Percentiles rank a stretch among this genome's conserved stretches.
Evolutionary conservation across 2,329 filamentous ascomycete species (phyloP).

Genomic region (Grosmannia clavigera): DNA sequence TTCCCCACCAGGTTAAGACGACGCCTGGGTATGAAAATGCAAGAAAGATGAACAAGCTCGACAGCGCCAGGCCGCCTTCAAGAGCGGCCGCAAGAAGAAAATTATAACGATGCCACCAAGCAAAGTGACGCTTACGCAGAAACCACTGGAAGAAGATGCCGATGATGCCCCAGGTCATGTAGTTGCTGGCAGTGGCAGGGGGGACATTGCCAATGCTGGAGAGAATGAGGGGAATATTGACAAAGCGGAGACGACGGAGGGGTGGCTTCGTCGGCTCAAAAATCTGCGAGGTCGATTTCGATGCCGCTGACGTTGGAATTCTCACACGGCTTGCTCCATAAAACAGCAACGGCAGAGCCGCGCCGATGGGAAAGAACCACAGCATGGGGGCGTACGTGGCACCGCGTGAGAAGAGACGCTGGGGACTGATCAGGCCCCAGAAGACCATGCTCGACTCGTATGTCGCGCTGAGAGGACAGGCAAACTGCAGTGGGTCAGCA

Average conservation of each 20-base stretch:
- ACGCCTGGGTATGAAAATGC: constrained; percentile 29
- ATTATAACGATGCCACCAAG: constrained; percentile 68
- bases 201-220: constrained; percentile 47
- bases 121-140: constrained; percentile 49
- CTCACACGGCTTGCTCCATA: constrained; percentile 38
- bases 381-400: constrained; percentile 51
- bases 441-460: constrained; percentile 58
- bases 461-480: constrained; percentile 38
- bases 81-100: constrained; percentile 60
- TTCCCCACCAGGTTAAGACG: neutral
- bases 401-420: constrained; percentile 51
- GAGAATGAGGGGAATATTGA: constrained; percentile 56
- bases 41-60: constrained; percentile 57
- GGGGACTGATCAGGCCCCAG: constrained; percentile 61
- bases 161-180: constrained; percentile 56
- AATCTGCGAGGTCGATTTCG: constrained; percentile 21
- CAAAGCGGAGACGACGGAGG: constrained; percentile 31
- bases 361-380: constrained; percentile 60
- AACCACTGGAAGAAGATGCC: constrained; percentile 57
- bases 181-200: constrained; percentile 57
- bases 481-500: constrained; percentile 24
- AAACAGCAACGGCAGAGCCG: constrained; percentile 47
- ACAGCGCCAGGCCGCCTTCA: constrained; percentile 53
- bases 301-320: constrained; percentile 30
- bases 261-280: neutral